These are phyloP conservation scores for Gyrodon lividus DNA, from an alignment of 768 basidiomycete genomes.

Conservation along the genomic window DNA sequence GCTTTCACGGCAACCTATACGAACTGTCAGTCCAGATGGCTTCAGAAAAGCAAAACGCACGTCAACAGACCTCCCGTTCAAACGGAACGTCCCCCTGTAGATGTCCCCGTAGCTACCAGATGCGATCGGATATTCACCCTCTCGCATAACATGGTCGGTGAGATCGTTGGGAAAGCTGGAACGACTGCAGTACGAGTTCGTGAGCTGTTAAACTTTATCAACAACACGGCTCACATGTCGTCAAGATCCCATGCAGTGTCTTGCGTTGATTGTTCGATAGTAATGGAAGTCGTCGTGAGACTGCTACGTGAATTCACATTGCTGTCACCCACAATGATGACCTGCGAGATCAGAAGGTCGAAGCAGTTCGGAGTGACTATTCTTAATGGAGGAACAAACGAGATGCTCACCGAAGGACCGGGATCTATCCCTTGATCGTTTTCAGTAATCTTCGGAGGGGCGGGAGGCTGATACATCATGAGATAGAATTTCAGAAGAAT, in stretches of 20 bases:
- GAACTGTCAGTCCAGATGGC: neutral
- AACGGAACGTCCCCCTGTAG: slow-evolving; percentile 14
- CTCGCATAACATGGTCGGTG: slow-evolving; percentile 9
- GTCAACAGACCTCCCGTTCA: slow-evolving; percentile 12
- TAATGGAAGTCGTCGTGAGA: too few relatives aligned
- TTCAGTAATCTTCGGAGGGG: too few relatives aligned
- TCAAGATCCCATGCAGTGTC: neutral
- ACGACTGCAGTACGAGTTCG: slow-evolving; percentile 9
- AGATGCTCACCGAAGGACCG: too few relatives aligned
- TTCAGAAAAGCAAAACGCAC: neutral
- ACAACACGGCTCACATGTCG: slow-evolving; percentile 9
- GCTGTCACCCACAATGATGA: too few relatives aligned
- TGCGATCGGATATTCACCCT: slow-evolving; percentile 13
- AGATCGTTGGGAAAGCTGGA: slow-evolving; percentile 13
- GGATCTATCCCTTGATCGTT: too few relatives aligned
- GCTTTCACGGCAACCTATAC: slow-evolving; percentile 26
- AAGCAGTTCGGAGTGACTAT: too few relatives aligned
- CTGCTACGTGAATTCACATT: too few relatives aligned
- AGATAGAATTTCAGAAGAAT: too few relatives aligned
- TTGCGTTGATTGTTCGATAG: neutral
- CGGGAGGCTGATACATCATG: too few relatives aligned
- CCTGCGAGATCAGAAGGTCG: too few relatives aligned
- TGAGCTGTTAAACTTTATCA: neutral
- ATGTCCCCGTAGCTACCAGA: slow-evolving; percentile 23
- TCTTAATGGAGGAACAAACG: too few relatives aligned